phyloP scores from a whole-genome alignment of 2,329 filamentous ascomycete species.

The Phialocephala sp. region DNA sequence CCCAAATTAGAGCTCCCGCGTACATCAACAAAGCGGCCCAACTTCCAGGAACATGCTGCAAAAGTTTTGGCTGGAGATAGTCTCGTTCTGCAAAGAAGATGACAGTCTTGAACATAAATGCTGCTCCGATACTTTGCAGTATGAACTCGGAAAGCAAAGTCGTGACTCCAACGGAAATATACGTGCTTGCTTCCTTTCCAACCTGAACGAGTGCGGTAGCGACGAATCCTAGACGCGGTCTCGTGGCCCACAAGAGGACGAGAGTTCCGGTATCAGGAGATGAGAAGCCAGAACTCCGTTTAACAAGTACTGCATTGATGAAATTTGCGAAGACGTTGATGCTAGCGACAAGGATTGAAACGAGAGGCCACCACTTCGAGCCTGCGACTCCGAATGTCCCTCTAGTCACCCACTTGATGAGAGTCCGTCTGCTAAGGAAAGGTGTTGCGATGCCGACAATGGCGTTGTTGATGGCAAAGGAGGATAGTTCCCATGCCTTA shows the following conservation, averaged over 20 bases:
- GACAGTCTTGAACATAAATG: conserved; percentile 7
- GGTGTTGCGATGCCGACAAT: conserved; percentile 3
- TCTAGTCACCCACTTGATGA: conserved; percentile 3
- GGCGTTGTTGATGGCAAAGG: conserved; percentile 10
- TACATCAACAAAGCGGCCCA: conserved; percentile 4
- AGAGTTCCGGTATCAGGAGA: conserved; percentile 8
- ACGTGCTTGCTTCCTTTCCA: conserved; percentile 9
- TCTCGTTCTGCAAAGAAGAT: neutral
- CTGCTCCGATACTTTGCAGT: conserved; percentile 7
- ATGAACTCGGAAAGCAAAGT: conserved; percentile 8
- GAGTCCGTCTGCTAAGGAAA: neutral
- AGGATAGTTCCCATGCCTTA: conserved; percentile 10
- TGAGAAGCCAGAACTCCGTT: neutral
- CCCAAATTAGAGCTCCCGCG: conserved; percentile 9
- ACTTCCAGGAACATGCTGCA: neutral
- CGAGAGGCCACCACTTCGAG: conserved; percentile 3
- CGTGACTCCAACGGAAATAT: conserved; percentile 8
- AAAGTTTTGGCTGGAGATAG: neutral
- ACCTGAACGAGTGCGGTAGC: neutral
- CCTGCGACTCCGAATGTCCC: neutral
- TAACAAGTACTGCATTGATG: conserved; percentile 12
- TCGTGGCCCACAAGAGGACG: conserved; percentile 8
- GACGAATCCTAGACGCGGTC: conserved; percentile 11
- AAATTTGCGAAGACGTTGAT: conserved; percentile 10
- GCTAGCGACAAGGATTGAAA: conserved; percentile 3